Base-by-base conservation (phyloP, 768 basidiomycete species). In the Candolleomyces aberdarensis region DNA sequence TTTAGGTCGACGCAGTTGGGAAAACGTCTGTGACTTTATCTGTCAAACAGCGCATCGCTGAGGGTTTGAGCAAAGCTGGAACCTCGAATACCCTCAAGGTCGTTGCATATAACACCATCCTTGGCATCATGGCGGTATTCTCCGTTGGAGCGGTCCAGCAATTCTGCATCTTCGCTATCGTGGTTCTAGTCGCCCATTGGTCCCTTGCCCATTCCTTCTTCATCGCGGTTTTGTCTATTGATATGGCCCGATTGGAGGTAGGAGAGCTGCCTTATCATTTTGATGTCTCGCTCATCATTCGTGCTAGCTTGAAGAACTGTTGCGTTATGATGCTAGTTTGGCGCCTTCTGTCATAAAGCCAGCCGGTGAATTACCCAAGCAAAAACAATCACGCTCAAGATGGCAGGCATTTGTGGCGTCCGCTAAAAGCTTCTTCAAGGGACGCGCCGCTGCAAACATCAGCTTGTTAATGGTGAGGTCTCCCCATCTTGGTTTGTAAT, bases 131-230 rank as follows among this genome's bases (percentile, higher is more conserved):
- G 52, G 89, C 89, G 15, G 76, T 87, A 49, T 85, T 91, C 67
- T 83, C 89, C 48, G 83, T 80, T 15, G 90, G 92, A 46, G 89
- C 92, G 1, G 92, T 96, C 40, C 85, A 91, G 43, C 94, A 98
- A 67, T 96, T 98, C 69, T 96, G 95, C 72, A 81, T 87, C 3
- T 98, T 98, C 70, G 94, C 94, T 0, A 88, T 94, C 48, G 94
- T 98, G 22, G 94, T 98, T 11, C 82, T 98, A 20, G 90, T 98
- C 32, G 95, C 94, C 15, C 96, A 98, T 71, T 98, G 94, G 94
- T 96, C 96, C 76, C 82, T 98, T 62, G 89, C 96, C 15, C 93
- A 97, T 69, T 97, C 94, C 0, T 96, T 98, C 76, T 98, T 96
- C 75, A 80, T 96, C 64, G 91, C 96, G 7, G 94, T 97, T 29